Base-by-base conservation (phyloP, 2,329 filamentous ascomycete species). In the Alternaria rosae region DNA sequence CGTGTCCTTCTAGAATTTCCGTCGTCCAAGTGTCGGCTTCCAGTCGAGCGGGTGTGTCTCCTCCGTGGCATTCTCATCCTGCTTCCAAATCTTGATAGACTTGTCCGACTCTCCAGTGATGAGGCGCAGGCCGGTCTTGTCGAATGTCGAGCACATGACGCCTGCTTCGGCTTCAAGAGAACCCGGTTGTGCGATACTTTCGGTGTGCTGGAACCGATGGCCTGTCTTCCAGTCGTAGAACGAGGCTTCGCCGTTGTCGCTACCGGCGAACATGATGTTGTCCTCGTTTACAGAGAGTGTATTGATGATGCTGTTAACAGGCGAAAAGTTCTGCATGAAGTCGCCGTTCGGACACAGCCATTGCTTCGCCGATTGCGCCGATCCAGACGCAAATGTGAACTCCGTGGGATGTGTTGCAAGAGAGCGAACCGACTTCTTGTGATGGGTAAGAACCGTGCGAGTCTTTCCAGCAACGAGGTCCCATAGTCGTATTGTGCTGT, bases 201-300 rank as follows among this genome's bases (percentile, higher is more conserved):
- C 94, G 12, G 94, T 86, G 9, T 89, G 87, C 81, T 99, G 95
- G 83, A 95, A 99, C 50, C 91, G 87, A 77, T 99, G 89, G 0
- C 96, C 95, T 0, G 93, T 92, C 82, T 98, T 98, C 95, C 95
- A 99, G 79, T 99, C 96, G 92, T 94, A 99, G 84, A 99, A 99
- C 69, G 89, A 92, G 85, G 98, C 95, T 35, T 92, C 96, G 42
- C 96, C 95, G 72, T 99, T 97, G 76, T 99, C 95, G 48, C 90
- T 94, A 59, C 95, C 95, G 3, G 93, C 95, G 80, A 99, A 97
- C 61, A 99, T 82, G 15, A 98, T 92, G 72, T 97, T 95, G 77
- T 97, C 93, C 73, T 96, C 92, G 78, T 99, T 99, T 30, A 95
- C 93, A 44, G 93, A 87, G 47, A 99, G 83, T 0, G 93, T 93